Evolutionary conservation across 768 basidiomycete species (phyloP), one percentile per base, ranked within the genome.

Genomic region (Hortiboletus campestris): DNA sequence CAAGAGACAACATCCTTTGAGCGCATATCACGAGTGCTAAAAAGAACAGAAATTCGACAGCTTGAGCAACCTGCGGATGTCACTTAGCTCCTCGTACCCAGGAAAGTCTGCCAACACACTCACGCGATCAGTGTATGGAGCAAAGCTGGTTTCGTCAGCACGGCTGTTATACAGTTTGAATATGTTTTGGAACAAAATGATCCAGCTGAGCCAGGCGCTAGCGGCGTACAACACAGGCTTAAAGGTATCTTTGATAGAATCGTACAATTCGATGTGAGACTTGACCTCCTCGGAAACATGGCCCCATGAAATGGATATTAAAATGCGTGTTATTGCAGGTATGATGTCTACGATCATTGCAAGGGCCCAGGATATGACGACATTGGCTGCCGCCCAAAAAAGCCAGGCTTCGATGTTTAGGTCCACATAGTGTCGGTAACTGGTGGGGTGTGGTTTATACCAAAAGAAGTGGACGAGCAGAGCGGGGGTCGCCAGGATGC

Each of bases 321-420:
- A 59, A 59, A 79, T 76, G 39, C 77, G 81, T 48, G 76, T 61
- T 48, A 85, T 46, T 41, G 78, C 73, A 12, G 89, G 89, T 49
- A 89, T 70, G 50, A 91, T 70, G 66, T 91, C 86, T 61, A 90
- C 74, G 56, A 86, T 72, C 72, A 89, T 74, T 19, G 86, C 90
- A 34, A 92, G 82, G 57, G 78, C 86, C 89, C 89, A 92, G 3
- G 89, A 90, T 49, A 90, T 78, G 55, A 88, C 74, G 49, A 91
- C 74, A 67, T 92, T 91, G 38, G 86, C 80, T 6, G 89, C 90
- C 8, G 82, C 83, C 88, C 89, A 92, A 70, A 88, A 89, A 3
- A 91, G 75, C 89, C 89, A 92, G 4, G 87, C 85, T 67, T 86
- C 76, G 43, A 87, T 68, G 66, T 86, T 91, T 58, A 84, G 79